Evolutionary conservation across 1,284 basidiomycete species (phyloP).

Genomic region (Tilletia indica): DNA sequence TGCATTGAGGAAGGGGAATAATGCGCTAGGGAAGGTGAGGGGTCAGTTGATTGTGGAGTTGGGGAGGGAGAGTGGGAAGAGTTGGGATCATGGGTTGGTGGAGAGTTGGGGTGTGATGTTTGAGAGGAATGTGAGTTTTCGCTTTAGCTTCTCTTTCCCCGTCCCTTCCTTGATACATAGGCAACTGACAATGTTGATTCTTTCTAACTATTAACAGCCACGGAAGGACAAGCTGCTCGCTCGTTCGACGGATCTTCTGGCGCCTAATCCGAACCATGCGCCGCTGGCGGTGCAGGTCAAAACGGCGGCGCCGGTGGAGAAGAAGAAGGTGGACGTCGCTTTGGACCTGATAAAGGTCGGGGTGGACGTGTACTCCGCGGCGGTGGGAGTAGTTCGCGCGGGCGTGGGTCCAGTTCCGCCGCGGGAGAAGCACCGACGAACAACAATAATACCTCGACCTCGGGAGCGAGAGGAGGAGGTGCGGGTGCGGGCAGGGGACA

Average conservation of each 20-base stretch:
- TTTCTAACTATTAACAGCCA: conserved; percentile 19
- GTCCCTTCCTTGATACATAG: neutral
- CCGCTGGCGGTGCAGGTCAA: neutral
- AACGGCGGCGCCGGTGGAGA: conserved; percentile 17
- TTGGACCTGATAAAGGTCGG: conserved; percentile 34
- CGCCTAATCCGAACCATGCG: conserved; percentile 24
- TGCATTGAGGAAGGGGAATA: conserved; percentile 22
- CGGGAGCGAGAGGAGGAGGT: neutral
- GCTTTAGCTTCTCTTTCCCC: neutral
- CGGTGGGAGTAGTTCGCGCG: conserved; percentile 20
- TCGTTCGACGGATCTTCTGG: conserved; percentile 28
- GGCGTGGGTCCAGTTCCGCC: neutral
- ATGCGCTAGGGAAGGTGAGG: conserved; percentile 22
- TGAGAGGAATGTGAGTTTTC: conserved; percentile 31
- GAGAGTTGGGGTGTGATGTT: conserved; percentile 47
- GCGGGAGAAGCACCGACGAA: conserved; percentile 3
- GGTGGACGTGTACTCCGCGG: conserved; percentile 33
- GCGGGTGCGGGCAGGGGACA: conserved; percentile 30
- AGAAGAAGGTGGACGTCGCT: conserved; percentile 19
- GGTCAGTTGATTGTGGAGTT: conserved; percentile 20
- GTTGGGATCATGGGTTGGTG: conserved; percentile 37
- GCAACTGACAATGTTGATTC: neutral
- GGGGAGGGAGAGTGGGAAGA: conserved; percentile 19
- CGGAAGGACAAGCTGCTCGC: conserved; percentile 36
- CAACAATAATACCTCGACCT: neutral